A percentile compares a stretch with the other conserved stretches of the same genome.
phyloP scores from a whole-genome alignment of 2,329 filamentous ascomycete species.

The Cadophora sp. region DNA sequence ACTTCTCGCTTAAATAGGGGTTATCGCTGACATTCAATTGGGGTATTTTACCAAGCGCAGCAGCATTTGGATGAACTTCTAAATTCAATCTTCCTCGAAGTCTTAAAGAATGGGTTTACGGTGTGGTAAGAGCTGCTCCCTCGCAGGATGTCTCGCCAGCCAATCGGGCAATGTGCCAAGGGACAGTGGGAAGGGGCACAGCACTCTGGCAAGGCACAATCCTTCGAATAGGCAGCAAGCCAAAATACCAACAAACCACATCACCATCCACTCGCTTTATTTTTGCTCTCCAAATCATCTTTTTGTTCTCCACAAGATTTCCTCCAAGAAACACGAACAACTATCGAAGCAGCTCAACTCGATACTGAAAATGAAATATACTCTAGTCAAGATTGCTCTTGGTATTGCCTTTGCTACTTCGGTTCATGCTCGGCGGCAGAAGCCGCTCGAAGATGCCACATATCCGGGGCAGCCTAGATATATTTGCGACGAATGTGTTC shows the following conservation, averaged over 20 bases:
- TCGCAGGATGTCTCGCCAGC: background rate
- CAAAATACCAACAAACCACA: background rate
- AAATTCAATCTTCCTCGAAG: too few species aligned
- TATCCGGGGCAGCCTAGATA: background rate
- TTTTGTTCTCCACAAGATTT: background rate
- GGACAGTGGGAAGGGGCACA: background rate
- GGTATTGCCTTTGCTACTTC: background rate
- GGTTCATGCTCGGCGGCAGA: background rate
- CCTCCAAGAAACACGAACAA: background rate
- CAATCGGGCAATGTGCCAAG: background rate
- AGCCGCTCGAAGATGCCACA: background rate
- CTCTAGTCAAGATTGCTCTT: background rate
- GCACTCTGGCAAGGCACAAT: background rate
- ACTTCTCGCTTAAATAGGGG: too few species aligned
- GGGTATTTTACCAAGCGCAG: too few species aligned
- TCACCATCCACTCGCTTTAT: background rate
- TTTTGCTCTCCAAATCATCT: background rate
- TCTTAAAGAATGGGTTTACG: too few species aligned
- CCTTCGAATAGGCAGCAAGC: background rate
- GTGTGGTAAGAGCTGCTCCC: background rate
- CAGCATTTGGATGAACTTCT: too few species aligned
- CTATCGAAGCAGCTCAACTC: background rate
- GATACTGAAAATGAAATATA: background rate
- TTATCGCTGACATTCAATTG: too few species aligned
- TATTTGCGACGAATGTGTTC: slow-evolving; percentile 26